Conservation (phyloP, 73 alveolate species). For the Paramecium bursaria region DNA sequence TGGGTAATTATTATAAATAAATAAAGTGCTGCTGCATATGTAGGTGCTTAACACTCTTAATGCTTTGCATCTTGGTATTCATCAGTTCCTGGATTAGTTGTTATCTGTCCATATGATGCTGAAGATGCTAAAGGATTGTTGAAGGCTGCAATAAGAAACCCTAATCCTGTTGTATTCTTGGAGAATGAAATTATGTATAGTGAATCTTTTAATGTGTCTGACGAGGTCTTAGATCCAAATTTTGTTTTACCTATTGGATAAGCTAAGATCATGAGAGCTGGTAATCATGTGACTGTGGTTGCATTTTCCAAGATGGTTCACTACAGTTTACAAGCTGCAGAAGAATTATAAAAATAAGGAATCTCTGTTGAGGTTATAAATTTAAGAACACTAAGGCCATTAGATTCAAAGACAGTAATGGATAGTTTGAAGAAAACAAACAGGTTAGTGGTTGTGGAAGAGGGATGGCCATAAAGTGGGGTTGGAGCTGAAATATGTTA, state of each 20-base stretch:
- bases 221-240: constrained; percentile 80
- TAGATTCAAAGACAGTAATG: constrained; percentile 83
- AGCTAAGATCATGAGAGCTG: constrained; percentile 87
- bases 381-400: constrained; percentile 84
- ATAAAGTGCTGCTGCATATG: constrained; percentile 84
- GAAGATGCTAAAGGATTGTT: constrained; percentile 88
- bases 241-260: constrained; percentile 85
- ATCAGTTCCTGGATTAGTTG: constrained; percentile 89
- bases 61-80: constrained; percentile 94
- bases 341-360: constrained; percentile 77
- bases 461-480: constrained; percentile 95
- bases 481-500: constrained; percentile 92
- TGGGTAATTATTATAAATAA: constrained; percentile 67
- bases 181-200: constrained; percentile 93
- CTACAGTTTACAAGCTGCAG: constrained; percentile 86
- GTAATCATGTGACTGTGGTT: constrained; percentile 86
- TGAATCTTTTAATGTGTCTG: constrained; percentile 76
- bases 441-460: constrained; percentile 91
- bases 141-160: constrained; percentile 89
- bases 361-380: constrained; percentile 85
- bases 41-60: constrained; percentile 92
- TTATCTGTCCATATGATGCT: constrained; percentile 84
- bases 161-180: constrained; percentile 89
- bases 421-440: constrained; percentile 89
- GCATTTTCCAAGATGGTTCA: constrained; percentile 88